Evolutionary conservation across 2,329 filamentous ascomycete genomes (phyloP).

Genomic region (Tolypocladium pustulatum): DNA sequence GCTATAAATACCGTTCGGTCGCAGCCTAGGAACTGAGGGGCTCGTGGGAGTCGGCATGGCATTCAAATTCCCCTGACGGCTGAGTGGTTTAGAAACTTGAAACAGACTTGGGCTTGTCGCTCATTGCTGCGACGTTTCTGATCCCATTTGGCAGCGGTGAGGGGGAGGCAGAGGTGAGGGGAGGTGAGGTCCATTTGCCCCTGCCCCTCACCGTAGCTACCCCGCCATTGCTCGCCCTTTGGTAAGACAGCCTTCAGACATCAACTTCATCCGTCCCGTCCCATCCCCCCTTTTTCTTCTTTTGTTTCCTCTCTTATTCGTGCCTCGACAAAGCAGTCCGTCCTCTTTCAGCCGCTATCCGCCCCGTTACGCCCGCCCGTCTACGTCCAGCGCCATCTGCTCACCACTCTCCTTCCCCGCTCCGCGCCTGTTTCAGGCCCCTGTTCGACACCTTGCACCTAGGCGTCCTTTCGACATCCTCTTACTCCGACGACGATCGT

Average conservation of each 20-base stretch:
- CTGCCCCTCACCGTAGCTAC: constrained; percentile 1
- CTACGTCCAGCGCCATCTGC: neutral
- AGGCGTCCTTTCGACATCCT: neutral
- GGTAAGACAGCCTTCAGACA: neutral
- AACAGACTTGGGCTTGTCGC: neutral
- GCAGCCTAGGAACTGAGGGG: neutral
- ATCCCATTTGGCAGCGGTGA: neutral
- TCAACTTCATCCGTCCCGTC: neutral
- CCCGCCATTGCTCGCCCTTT: constrained; percentile 5
- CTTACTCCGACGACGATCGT: neutral
- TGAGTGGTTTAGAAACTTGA: neutral
- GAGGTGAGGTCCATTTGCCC: neutral
- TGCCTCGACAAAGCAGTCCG: neutral
- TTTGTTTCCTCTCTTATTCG: neutral
- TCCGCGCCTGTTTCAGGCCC: neutral
- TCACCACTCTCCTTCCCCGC: neutral
- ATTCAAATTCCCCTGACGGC: neutral
- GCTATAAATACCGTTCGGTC: neutral
- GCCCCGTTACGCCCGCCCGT: neutral
- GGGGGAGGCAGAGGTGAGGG: neutral
- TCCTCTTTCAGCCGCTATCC: neutral
- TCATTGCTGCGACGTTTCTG: too few species aligned
- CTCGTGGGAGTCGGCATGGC: neutral
- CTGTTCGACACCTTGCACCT: neutral
- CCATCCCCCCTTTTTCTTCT: neutral